phyloP scores from a whole-genome alignment of 2,329 filamentous ascomycete species.

The Cladosporium colombiae region DNA sequence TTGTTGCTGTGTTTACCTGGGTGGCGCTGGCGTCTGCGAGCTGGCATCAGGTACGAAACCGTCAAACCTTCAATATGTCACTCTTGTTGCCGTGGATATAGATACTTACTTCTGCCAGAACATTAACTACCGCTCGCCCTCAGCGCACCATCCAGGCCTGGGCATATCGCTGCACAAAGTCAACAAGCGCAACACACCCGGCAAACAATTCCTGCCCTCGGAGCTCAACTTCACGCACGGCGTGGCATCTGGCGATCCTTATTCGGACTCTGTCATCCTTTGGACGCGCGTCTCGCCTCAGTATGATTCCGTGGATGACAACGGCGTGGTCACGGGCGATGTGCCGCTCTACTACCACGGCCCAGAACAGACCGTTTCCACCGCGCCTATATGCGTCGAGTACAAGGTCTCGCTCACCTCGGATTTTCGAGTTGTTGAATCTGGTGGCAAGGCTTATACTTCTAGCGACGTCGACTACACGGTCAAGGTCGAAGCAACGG shows the following conservation, averaged over 20 bases:
- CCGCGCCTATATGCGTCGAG: constrained; percentile 27
- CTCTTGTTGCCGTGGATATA: neutral
- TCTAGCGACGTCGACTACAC: constrained; percentile 34
- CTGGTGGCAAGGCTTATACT: constrained; percentile 30
- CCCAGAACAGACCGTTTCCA: constrained; percentile 46
- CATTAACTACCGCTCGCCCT: constrained; percentile 61
- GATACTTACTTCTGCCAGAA: neutral
- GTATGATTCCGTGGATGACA: constrained; percentile 44
- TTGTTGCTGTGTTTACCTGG: neutral
- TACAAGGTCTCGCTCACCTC: constrained; percentile 25
- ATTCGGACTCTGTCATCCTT: constrained; percentile 45
- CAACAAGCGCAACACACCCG: constrained; percentile 55
- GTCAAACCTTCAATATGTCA: neutral
- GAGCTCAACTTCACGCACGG: constrained; percentile 65
- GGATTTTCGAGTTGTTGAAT: constrained; percentile 23
- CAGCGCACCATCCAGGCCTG: constrained; percentile 62
- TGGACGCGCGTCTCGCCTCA: constrained; percentile 46
- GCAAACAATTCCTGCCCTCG: constrained; percentile 46
- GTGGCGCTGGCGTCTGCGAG: constrained; percentile 11
- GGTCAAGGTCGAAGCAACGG: constrained; percentile 32
- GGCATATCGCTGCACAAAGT: constrained; percentile 66
- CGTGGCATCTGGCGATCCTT: constrained; percentile 46
- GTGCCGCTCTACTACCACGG: constrained; percentile 56
- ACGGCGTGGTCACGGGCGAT: constrained; percentile 57
- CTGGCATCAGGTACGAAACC: constrained; percentile 15